Evolutionary conservation across 2,329 filamentous ascomycete genomes (phyloP).

Genomic region (Cercospora zeina): DNA sequence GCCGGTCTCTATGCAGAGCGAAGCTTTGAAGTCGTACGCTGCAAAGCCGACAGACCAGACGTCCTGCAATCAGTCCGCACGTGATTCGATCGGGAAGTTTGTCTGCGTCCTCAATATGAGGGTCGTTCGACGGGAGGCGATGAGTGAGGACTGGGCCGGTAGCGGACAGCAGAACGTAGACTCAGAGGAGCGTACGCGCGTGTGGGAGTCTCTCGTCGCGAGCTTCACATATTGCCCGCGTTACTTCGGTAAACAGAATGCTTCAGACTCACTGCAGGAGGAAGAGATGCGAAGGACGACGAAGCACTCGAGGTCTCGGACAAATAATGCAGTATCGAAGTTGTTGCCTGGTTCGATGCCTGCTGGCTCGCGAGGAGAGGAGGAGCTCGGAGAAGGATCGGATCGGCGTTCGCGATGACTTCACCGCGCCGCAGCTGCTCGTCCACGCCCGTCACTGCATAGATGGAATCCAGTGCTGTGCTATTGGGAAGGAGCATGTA

Average conservation of each 20-base stretch:
- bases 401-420: constrained; percentile 11
- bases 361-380: too few species aligned
- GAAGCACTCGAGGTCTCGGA: too few species aligned
- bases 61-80: neutral
- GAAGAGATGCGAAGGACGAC: too few species aligned
- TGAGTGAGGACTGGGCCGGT: neutral
- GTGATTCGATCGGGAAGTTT: neutral
- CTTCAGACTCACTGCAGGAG: too few species aligned
- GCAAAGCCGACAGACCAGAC: neutral
- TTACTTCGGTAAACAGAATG: too few species aligned
- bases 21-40: neutral
- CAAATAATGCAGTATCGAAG: too few species aligned
- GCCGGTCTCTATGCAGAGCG: too few species aligned
- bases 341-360: too few species aligned
- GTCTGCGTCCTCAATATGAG: neutral
- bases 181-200: too few species aligned
- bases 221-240: too few species aligned
- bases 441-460: neutral
- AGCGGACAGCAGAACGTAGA: too few species aligned
- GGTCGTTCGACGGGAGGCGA: neutral
- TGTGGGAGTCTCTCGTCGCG: too few species aligned
- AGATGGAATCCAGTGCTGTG: neutral
- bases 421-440: constrained; percentile 1
- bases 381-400: neutral
- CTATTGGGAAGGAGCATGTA: constrained; percentile 1